These are phyloP conservation scores for Nemophila menziesii DNA, from an alignment of 257 asterid genomes.

Conservation along the genomic window DNA sequence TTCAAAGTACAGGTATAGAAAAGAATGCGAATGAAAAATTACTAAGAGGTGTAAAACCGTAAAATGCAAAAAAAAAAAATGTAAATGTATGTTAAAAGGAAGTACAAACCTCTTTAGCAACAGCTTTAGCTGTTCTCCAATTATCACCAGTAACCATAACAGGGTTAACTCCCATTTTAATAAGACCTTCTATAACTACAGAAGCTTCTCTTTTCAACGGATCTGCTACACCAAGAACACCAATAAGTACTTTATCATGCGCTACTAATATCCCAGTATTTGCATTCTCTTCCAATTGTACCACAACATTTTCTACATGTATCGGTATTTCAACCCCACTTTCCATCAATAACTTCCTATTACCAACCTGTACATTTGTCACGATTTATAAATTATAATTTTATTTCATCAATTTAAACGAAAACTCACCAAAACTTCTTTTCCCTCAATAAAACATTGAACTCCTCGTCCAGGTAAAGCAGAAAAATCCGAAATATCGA, in stretches of 20 bases:
- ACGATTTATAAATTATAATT: neutral
- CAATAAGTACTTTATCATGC: conserved; percentile 9
- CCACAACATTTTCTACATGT: conserved; percentile 9
- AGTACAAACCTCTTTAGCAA: conserved; percentile 19
- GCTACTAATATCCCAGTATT: conserved; percentile 19
- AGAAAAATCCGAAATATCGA: conserved; percentile 11
- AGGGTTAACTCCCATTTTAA: conserved; percentile 12
- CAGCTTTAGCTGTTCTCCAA: conserved; percentile 21
- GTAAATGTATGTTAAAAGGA: too few relatives aligned
- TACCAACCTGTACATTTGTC: too few relatives aligned
- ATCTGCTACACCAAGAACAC: conserved; percentile 18
- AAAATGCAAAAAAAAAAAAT: neutral
- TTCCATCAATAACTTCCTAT: conserved; percentile 14
- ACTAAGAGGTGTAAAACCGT: too few relatives aligned
- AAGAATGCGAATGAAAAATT: too few relatives aligned
- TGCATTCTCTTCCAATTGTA: conserved; percentile 15
- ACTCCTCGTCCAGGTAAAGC: conserved; percentile 18
- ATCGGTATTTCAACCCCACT: conserved; percentile 7
- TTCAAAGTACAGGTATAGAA: too few relatives aligned
- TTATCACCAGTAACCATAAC: conserved; percentile 20
- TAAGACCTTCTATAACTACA: conserved; percentile 13
- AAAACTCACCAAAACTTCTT: conserved; percentile 3
- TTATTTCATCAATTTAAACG: too few relatives aligned
- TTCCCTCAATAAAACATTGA: conserved; percentile 8
- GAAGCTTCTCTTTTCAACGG: conserved; percentile 17